Base-by-base conservation (phyloP, 2,329 filamentous ascomycete genomes). In the Pseudocercospora fuligena region DNA sequence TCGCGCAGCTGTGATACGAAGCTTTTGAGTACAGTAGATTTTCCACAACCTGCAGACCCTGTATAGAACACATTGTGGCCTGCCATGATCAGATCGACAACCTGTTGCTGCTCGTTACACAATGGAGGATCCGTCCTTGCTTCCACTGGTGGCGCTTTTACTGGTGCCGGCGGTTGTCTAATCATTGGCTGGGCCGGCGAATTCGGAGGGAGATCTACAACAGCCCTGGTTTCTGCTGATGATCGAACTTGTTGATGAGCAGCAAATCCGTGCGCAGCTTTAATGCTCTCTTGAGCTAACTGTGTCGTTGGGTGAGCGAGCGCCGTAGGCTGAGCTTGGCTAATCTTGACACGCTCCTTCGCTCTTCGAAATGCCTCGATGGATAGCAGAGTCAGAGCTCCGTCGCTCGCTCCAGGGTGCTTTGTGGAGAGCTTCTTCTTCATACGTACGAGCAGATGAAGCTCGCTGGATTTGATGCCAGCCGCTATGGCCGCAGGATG, bases 1-100 rank as follows among this genome's bases (percentile, higher is more conserved):
- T 68, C 69, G 8, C 68, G 65, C 1, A 87, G 77, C 5, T 77
- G 73, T 6, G 73, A 76, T 2, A 81, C 81, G 46, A 87, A 83
- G 7, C 81, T 80, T 65, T 83, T 83, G 0, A 89, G 76, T 1
- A 88, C 83, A 0, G 85, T 85, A 0, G 84, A 86, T 72, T 89
- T 89, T 2, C 87, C 87, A 54, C 83, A 85, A 0, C 88, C 88
- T 14, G 88, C 88, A 0, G 86, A 87, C 8, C 88, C 88, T 0
- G 87, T 90, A 70, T 86, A 90, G 73, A 90, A 90, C 9, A 90
- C 85, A 62, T 90, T 90, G 1, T 73, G 68, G 0, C 87, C 85
- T 33, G 53, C 51, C 25, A 69, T n/a, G 23, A 71, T 71, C n/a
- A 64, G 51, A 46, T 71, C 68, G 1, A 70, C 68, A 16, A 70